Base-by-base conservation (phyloP, 352 stramenopile genomes). In the Pythium brachiatum region DNA sequence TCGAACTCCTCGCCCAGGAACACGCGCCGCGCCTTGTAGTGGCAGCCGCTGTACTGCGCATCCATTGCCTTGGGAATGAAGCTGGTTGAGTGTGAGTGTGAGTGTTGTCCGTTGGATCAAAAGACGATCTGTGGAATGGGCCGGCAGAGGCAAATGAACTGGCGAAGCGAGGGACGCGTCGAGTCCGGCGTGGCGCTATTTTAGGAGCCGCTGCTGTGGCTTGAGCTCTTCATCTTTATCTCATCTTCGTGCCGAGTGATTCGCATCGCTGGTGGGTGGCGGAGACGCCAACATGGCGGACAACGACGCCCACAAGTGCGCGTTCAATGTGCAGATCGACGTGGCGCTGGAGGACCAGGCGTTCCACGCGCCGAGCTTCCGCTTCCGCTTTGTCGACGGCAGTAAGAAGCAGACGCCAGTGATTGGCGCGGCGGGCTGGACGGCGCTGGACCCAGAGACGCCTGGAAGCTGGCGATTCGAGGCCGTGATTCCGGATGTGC, bases 371-470 rank as follows among this genome's bases (percentile, higher is more conserved):
- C 76, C 83, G 27, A 75, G 64, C 5, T 90, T 93, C 47, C 79
- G 83, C 23, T 93, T 88, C 48, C 74, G 76, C 7, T 90, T 90
- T 52, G 57, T 93, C 1, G 83, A 93, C 29, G 78, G 78, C 31
- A 71, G 63, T 6, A 90, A 81, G 44, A 81, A 80, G 64, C 69
- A 81, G 29, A 93, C 81, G 8, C 65, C 70, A 5, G 44, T 64
- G 6, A 63, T 89, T 18, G 69, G 69, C 0, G 56, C 63, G 2
- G 38, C 75, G 16, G 75, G 64, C 8, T 88, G 79, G 76, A 67
- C 62, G 9, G 53, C 57, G 15, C 18, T 79, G 2, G 32, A 46
- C 27, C 39, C 62, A 3, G 6, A 9, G 27, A 65, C 25, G 26
- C 64, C 36, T 44, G 50, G 20, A 29, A 64, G 31, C 32, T 68